These are phyloP conservation scores for Thalassiosira hispida DNA, from an alignment of 352 stramenopile species.

Conservation along the genomic window DNA sequence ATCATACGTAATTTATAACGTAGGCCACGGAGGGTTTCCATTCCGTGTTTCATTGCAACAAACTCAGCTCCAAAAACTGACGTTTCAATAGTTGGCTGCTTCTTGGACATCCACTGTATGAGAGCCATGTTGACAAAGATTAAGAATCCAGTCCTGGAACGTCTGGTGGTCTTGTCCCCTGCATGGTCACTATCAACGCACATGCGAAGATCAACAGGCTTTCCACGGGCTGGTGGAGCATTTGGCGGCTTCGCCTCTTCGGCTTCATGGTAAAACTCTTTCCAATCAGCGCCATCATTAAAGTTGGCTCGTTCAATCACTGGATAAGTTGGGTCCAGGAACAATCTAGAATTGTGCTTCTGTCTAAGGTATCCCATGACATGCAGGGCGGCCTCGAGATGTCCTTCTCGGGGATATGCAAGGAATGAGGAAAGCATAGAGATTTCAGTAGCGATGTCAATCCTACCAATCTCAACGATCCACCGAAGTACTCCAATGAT, in stretches of 20 bases:
- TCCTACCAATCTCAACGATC: constrained; percentile 59
- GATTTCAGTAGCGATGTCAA: constrained; percentile 64
- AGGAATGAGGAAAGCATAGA: constrained; percentile 55
- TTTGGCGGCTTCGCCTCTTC: constrained; percentile 43
- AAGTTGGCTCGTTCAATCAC: constrained; percentile 33
- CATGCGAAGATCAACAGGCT: constrained; percentile 17
- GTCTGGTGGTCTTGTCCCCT: constrained; percentile 37
- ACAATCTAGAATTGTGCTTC: constrained; percentile 30
- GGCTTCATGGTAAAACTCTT: constrained; percentile 45
- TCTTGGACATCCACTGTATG: constrained; percentile 61
- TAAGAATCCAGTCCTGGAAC: constrained; percentile 56
- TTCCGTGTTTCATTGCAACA: constrained; percentile 34
- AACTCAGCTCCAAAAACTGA: constrained; percentile 19
- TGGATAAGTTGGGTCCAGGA: constrained; percentile 41
- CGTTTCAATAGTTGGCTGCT: constrained; percentile 55
- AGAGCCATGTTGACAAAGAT: constrained; percentile 54
- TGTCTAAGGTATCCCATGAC: constrained; percentile 26
- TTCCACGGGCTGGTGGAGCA: constrained; percentile 28
- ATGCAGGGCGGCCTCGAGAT: constrained; percentile 32
- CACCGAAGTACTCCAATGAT: constrained; percentile 63
- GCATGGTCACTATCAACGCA: constrained; percentile 56
- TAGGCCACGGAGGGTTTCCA: constrained; percentile 38
- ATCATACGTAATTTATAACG: constrained; percentile 69
- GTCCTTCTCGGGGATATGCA: constrained; percentile 58
- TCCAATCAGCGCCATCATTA: constrained; percentile 36